Evolutionary conservation across 495 filamentous ascomycete genomes (phyloP), one percentile per base, ranked within the genome.

Genomic region (Cercophora scortea): DNA sequence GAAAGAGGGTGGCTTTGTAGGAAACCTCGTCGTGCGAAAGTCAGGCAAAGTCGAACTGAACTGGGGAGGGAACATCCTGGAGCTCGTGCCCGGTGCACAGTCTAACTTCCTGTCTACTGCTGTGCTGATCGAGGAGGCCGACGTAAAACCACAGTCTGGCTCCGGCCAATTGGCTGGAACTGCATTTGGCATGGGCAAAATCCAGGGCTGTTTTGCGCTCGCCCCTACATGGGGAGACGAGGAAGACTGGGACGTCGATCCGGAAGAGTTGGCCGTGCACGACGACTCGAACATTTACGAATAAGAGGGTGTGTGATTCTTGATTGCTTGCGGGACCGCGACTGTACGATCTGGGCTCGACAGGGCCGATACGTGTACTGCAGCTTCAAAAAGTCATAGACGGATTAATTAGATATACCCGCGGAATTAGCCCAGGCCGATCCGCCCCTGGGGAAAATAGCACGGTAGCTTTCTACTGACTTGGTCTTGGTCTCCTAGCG

Each of bases 41-140:
- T 82, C 78, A 8, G 83, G 83, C 49, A 75, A 73, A 40, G 75
- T 77, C 2, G 79, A 81, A 50, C 60, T 87, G 32, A 68, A 71
- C 52, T 87, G 83, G 83, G 83, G 82, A 13, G 81, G 81, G 6
- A 71, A 67, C 40, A 68, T 51, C 38, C 54, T 85, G 53, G 62
- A 67, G 32, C 15, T 85, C 8, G 70, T 67, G 4, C 55, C 67
- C 2, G 71, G 71, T 12, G 72, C 68, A 0, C 69, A 70, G 16
- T 55, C 68, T 35, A 71, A 66, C 32, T 77, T 79, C 51, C 52
- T 76, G 42, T 72, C 66, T 6, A 70, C 66, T 10, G 71, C 69
- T 8, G 71, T 75, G 18, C 63, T 80, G 42, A 59, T 75, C 7
- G 71, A 74, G 45, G 64, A 75, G 25, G 64, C 61, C 6, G 65